phyloP scores from a whole-genome alignment of 805 yeast species.

The Cyberlindnera japonica region DNA sequence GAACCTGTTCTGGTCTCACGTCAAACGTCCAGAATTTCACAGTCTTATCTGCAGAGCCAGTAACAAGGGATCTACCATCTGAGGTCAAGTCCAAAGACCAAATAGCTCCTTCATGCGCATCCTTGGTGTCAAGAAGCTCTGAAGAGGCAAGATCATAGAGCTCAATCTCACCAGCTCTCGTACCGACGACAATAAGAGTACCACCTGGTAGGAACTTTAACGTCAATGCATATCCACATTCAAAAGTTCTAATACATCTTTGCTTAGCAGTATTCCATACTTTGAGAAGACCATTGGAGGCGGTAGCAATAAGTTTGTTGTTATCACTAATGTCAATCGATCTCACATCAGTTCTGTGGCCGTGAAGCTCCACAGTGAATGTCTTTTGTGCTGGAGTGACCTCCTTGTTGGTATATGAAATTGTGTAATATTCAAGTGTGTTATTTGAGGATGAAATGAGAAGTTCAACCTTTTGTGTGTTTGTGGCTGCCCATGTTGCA shows the following conservation, averaged over 20 bases:
- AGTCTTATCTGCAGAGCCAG: constrained; percentile 92
- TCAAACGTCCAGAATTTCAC: constrained; percentile 87
- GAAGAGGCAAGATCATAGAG: constrained; percentile 85
- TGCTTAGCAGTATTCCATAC: constrained; percentile 78
- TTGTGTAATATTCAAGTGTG: constrained; percentile 63
- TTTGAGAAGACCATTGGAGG: constrained; percentile 85
- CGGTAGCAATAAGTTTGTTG: constrained; percentile 76
- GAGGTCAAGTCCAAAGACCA: constrained; percentile 88
- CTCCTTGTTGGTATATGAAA: constrained; percentile 58
- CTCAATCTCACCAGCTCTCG: constrained; percentile 80
- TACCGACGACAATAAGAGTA: constrained; percentile 78
- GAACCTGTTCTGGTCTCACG: constrained; percentile 61
- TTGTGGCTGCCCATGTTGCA: constrained; percentile 56
- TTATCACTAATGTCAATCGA: constrained; percentile 80
- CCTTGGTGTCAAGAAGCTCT: constrained; percentile 61
- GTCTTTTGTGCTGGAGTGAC: constrained; percentile 44
- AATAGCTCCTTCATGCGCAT: constrained; percentile 79
- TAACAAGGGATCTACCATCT: constrained; percentile 79
- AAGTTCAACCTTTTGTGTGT: constrained; percentile 51
- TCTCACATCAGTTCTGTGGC: constrained; percentile 89
- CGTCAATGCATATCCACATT: constrained; percentile 81
- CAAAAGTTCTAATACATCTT: constrained; percentile 81
- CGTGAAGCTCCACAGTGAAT: constrained; percentile 66
- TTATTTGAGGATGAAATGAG: constrained; percentile 68
- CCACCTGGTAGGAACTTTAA: constrained; percentile 90